Percentiles rank a stretch among this genome's conserved stretches.
Conservation (phyloP, 2,329 filamentous ascomycete species). For the Fusarium veterinarium region DNA sequence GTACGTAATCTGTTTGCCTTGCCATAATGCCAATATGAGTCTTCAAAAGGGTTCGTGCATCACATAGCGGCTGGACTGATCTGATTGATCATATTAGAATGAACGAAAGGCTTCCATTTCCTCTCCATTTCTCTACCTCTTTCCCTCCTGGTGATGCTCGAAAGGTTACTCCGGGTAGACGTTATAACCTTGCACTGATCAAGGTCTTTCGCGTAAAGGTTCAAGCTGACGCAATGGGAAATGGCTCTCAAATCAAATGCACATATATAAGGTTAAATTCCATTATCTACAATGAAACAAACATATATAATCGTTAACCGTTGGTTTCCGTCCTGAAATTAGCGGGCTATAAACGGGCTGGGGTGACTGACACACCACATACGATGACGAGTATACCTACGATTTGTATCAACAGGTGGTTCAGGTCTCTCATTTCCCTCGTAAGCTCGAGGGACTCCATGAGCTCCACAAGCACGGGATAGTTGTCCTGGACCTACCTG, state of each 20-base stretch:
- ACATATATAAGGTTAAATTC: background rate
- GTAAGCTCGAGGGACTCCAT: conserved; percentile 5
- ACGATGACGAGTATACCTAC: background rate
- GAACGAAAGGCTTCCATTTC: background rate
- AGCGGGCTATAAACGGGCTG: background rate
- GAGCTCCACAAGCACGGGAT: conserved; percentile 4
- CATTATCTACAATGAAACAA: background rate
- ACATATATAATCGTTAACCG: background rate
- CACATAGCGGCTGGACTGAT: background rate
- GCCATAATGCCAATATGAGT: background rate
- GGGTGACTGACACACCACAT: background rate
- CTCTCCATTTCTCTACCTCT: background rate
- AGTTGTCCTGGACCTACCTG: background rate
- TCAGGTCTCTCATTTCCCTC: background rate
- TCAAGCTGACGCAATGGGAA: background rate
- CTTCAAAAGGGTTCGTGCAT: background rate
- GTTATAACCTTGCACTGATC: background rate
- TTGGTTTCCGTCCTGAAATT: background rate
- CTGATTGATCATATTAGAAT: background rate
- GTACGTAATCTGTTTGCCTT: background rate
- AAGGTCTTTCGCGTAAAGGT: background rate
- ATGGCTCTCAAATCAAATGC: background rate
- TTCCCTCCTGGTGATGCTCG: background rate
- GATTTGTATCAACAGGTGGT: background rate
- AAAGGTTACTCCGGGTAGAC: background rate